A percentile compares a stretch with the other conserved stretches of the same genome.
phyloP scores from a whole-genome alignment of 805 yeast species.

The Metschnikowia peoriensis region DNA sequence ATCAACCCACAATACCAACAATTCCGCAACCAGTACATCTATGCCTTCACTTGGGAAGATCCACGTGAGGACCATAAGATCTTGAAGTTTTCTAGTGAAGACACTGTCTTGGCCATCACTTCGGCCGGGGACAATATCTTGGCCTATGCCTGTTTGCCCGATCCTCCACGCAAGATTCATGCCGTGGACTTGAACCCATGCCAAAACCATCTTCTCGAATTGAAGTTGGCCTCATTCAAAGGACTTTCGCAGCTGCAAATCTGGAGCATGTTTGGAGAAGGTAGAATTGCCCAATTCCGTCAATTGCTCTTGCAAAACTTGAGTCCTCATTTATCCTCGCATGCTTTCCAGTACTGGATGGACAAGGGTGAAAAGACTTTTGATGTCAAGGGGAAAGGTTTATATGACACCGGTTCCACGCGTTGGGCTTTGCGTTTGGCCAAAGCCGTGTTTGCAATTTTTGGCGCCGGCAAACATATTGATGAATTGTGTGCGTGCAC shows the following conservation, averaged over 20 bases:
- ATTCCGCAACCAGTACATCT: conserved; percentile 75
- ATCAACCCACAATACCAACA: conserved; percentile 63
- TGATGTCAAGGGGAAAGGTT: conserved; percentile 52
- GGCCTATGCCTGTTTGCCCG: conserved; percentile 67
- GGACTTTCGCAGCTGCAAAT: conserved; percentile 52
- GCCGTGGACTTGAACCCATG: conserved; percentile 84
- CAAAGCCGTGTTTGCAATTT: conserved; percentile 52
- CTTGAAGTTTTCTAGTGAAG: conserved; percentile 57
- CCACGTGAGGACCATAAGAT: conserved; percentile 77
- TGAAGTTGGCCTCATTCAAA: conserved; percentile 70
- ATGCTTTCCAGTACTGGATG: conserved; percentile 81
- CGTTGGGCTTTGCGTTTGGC: conserved; percentile 82
- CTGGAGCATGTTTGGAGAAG: conserved; percentile 79
- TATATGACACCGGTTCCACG: conserved; percentile 80
- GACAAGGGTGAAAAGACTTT: conserved; percentile 61
- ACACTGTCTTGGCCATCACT: conserved; percentile 78
- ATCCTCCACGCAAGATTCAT: conserved; percentile 74
- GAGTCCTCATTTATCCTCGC: conserved; percentile 71
- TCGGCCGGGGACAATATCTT: conserved; percentile 84
- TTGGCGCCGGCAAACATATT: conserved; percentile 53
- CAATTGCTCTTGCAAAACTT: conserved; percentile 47
- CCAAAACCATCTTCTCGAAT: conserved; percentile 77
- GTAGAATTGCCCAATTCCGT: conserved; percentile 48
- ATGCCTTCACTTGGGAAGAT: conserved; percentile 91
- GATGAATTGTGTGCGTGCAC: conserved; percentile 55